Percentiles rank a stretch among this genome's conserved stretches.
These are phyloP conservation scores for Moesziomyces globuligerus DNA, from an alignment of 1,284 basidiomycete species.

Conservation along the genomic window DNA sequence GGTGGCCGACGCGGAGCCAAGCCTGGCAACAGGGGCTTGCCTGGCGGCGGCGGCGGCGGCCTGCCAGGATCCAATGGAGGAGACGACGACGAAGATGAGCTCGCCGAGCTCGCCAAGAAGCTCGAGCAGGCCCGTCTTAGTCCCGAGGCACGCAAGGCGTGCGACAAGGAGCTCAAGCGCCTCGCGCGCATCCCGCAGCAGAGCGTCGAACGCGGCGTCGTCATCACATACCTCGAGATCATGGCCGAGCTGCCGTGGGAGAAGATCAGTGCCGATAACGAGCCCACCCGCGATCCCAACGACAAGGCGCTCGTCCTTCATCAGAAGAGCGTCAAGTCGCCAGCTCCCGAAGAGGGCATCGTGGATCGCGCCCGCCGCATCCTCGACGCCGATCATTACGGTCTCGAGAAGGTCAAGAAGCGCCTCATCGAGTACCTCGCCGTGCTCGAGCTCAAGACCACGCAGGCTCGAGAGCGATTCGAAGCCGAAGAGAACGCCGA, in stretches of 20 bases:
- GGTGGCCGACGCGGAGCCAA: constrained; percentile 37
- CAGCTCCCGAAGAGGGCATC: constrained; percentile 49
- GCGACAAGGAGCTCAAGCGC: constrained; percentile 65
- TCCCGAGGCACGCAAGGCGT: constrained; percentile 62
- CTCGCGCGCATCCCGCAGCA: constrained; percentile 63
- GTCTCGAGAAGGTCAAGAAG: constrained; percentile 69
- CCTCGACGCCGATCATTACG: constrained; percentile 69
- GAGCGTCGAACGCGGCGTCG: constrained; percentile 65
- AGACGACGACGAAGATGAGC: constrained; percentile 62
- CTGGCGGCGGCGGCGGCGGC: constrained; percentile 15
- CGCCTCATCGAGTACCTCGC: constrained; percentile 69
- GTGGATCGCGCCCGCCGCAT: constrained; percentile 61
- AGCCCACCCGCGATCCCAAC: constrained; percentile 20
- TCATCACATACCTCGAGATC: constrained; percentile 67
- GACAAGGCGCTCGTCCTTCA: constrained; percentile 40
- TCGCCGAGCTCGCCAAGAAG: constrained; percentile 58
- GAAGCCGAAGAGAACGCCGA: constrained; percentile 49
- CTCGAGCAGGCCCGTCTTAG: constrained; percentile 55
- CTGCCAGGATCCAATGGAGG: constrained; percentile 29
- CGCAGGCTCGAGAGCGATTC: constrained; percentile 58
- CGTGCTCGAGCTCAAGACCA: constrained; percentile 68
- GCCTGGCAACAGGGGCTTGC: constrained; percentile 24
- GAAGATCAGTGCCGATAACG: constrained; percentile 55
- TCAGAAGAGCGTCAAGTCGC: constrained; percentile 10
- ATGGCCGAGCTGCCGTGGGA: constrained; percentile 68